Conservation (phyloP, 1,284 basidiomycete species). For the Puccinia coronata region DNA sequence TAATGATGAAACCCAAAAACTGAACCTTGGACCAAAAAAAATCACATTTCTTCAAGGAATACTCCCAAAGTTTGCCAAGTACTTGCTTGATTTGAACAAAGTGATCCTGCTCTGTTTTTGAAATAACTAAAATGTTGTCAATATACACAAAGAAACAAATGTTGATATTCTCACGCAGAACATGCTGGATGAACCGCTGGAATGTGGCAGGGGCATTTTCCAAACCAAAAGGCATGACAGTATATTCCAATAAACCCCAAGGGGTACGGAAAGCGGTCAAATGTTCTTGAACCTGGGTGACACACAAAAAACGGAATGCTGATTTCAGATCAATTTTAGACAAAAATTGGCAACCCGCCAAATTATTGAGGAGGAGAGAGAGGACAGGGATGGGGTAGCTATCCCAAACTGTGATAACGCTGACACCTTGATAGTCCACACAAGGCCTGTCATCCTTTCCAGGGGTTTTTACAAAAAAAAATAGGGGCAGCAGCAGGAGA, state of each 20-base stretch:
- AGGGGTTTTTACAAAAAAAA: not conserved
- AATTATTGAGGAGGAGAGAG: slow-evolving; percentile 7
- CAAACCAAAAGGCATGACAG: slow-evolving; percentile 61
- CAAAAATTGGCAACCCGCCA: not conserved
- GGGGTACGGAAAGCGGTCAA: slow-evolving; percentile 60
- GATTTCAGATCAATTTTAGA: slow-evolving; percentile 56
- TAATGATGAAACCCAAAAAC: slow-evolving; percentile 21
- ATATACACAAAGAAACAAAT: no score
- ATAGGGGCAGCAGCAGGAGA: slow-evolving; percentile 13
- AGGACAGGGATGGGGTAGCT: no score
- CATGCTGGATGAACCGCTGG: no score
- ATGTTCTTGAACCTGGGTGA: slow-evolving; percentile 56
- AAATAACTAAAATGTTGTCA: no score
- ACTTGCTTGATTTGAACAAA: not conserved
- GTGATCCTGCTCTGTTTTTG: slow-evolving; percentile 59
- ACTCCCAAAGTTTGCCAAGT: not conserved
- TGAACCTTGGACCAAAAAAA: slow-evolving; percentile 3
- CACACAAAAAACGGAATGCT: slow-evolving; percentile 57
- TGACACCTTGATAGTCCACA: slow-evolving; percentile 16
- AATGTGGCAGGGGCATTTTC: slow-evolving; percentile 61
- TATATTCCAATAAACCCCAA: slow-evolving; percentile 60
- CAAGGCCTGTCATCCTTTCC: no score
- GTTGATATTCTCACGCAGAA: not conserved
- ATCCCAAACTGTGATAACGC: no score
- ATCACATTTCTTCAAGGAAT: slow-evolving; percentile 14